Evolutionary conservation across 2,329 filamentous ascomycete genomes (phyloP).

Genomic region (Fusarium sp.): DNA sequence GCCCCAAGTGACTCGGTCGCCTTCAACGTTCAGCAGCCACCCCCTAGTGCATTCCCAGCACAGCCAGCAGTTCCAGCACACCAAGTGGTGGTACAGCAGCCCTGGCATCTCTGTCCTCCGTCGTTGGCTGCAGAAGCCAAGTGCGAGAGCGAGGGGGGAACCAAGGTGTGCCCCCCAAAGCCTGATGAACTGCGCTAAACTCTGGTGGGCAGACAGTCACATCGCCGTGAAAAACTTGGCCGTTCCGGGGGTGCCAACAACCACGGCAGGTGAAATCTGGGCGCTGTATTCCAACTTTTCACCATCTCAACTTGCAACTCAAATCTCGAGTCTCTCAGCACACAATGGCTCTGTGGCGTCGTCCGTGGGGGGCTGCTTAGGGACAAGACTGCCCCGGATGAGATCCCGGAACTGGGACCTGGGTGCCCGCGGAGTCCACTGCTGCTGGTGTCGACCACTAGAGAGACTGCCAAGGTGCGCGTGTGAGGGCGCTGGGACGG

Average conservation of each 20-base stretch:
- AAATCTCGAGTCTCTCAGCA: constrained; percentile 15
- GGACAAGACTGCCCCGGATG: constrained; percentile 33
- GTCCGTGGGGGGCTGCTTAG: constrained; percentile 25
- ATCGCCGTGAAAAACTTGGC: constrained; percentile 24
- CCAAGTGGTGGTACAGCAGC: constrained; percentile 17
- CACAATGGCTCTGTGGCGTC: constrained; percentile 3
- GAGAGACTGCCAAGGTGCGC: constrained; percentile 29
- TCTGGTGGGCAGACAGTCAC: constrained; percentile 36
- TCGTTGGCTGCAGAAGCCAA: constrained; percentile 33
- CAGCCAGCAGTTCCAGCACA: constrained; percentile 28
- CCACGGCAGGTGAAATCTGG: constrained; percentile 25
- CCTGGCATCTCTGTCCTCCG: constrained; percentile 25
- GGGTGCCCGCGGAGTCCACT: constrained; percentile 17
- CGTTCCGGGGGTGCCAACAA: constrained; percentile 17
- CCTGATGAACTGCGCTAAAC: constrained; percentile 28
- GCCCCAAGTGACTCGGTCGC: constrained; percentile 23
- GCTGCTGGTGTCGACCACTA: constrained; percentile 27
- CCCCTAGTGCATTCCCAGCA: constrained; percentile 32
- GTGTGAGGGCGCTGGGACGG: constrained; percentile 37
- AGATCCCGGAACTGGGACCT: constrained; percentile 23
- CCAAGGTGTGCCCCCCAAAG: constrained; percentile 16
- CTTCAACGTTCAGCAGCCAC: constrained; percentile 35
- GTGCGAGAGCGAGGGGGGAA: constrained; percentile 8
- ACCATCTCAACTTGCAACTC: constrained; percentile 7
- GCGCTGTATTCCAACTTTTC: constrained; percentile 30